Conservation (phyloP, 352 stramenopile genomes). For the Phytophthora quininea region DNA sequence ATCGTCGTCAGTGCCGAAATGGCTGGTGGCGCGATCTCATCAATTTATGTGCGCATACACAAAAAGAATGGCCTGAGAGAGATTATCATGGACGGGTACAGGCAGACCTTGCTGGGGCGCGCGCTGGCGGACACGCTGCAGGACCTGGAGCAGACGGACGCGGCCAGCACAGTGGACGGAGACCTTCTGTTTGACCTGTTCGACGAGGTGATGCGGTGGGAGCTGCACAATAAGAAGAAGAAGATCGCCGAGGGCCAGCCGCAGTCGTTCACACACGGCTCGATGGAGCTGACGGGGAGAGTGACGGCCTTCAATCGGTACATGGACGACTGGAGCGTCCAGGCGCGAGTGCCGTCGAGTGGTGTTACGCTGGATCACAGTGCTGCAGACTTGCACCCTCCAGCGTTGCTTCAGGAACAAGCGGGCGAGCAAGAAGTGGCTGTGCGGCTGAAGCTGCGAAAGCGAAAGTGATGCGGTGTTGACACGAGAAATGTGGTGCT, state of each 20-base stretch:
- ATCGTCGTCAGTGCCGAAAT: constrained; percentile 30
- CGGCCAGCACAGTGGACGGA: constrained; percentile 27
- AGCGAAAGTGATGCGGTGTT: constrained; percentile 14
- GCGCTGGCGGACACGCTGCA: constrained; percentile 69
- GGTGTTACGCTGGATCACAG: constrained; percentile 44
- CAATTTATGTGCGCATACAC: too few relatives aligned
- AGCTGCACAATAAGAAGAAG: constrained; percentile 27
- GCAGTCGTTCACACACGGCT: constrained; percentile 55
- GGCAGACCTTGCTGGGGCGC: constrained; percentile 62
- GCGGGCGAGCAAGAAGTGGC: constrained; percentile 5
- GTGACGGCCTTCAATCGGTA: constrained; percentile 73
- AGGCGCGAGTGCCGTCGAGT: constrained; percentile 27
- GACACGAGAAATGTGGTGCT: background rate
- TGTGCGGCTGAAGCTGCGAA: constrained; percentile 63
- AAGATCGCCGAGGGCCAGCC: background rate
- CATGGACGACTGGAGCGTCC: constrained; percentile 67
- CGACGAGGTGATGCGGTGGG: constrained; percentile 46
- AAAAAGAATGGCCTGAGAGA: background rate
- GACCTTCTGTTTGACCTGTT: constrained; percentile 65
- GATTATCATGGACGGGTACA: constrained; percentile 64
- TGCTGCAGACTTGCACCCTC: constrained; percentile 26
- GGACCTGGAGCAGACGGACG: constrained; percentile 44
- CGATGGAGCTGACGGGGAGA: constrained; percentile 42
- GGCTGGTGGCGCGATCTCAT: background rate
- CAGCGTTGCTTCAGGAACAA: background rate